Base-by-base conservation (phyloP, 139 green algal genomes). In the Penium margaritaceum region DNA sequence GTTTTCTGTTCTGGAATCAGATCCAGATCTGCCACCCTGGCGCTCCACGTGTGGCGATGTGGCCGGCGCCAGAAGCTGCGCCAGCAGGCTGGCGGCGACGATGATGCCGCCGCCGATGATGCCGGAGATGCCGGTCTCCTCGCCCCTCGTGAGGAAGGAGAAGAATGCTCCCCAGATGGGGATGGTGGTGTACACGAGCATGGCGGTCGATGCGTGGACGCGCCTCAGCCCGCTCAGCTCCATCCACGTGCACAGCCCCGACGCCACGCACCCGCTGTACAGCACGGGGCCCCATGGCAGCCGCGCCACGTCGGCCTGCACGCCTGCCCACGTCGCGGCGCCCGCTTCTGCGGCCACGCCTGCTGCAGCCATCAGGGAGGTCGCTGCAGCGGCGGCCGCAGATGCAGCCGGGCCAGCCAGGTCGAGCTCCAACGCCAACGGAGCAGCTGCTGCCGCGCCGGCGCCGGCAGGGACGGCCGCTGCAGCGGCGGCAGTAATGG, bases 131-230 rank as follows among this genome's bases (percentile, higher is more conserved):
- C 47, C 47, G 19, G 47, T n/a, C 47, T n/a, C 47, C 17, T 60
- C 67, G 35, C 74, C 67, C 12, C 34, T 75, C n/a, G 78, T 17
- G n/a, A 66, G 12, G 35, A 47, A 78, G 4, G 44, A 39, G 2
- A 81, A 67, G 34, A 81, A 74, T 14, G 58, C 74, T 27, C 74
- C 74, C 74, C 74, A 81, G 38, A 81, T 24, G 33, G 74, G 74
- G 70, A 81, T 81, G 51, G 74, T 79, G 2, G 66, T 81, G 67
- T 81, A 81, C 29, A 81, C 78, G 32, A 81, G 60, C 43, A 72
- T 81, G 0, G 65, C 74, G 7, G 70, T 81, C 6, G 74, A 76
- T 2, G 74, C 74, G 15, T 78, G 66, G 21, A 77, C 74, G 38
- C 33, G n/a, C 24, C 54, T 32, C 27, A 81, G 29, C 19, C 60